Base-by-base conservation (phyloP, 345 rosid genomes). In the Combretum micranthum region DNA sequence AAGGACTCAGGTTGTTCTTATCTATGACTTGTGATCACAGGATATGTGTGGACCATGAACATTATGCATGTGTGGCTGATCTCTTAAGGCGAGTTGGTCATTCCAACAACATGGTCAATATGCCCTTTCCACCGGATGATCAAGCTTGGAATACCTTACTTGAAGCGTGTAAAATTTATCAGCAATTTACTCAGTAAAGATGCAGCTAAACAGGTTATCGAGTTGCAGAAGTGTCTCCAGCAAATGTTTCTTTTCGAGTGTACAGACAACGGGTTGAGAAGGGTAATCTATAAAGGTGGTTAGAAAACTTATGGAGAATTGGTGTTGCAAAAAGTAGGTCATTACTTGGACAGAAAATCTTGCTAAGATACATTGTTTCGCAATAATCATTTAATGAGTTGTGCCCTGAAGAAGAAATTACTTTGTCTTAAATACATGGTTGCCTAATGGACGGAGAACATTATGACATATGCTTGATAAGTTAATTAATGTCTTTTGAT, bases 21-120 rank as follows among this genome's bases (percentile, higher is more conserved):
- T 80, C 73, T 32, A 64, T 87, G 72, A 71, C 72, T 60, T 20
- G 23, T 6, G 57, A 69, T 57, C 75, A 79, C 42, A 66, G 74
- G 57, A 64, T 90, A 17, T 55, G 71, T 67, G 90, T 88, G 1
- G 71, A 80, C 70, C 83, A 78, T 57, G 90, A 90, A 53, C 92
- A 84, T 78, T 81, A 77, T 63, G 87, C 84, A 4, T 86, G 90
- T 72, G 66, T 89, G 71, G 72, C 84, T 42, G 88, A 89, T 80
- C 91, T 86, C 55, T 67, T 86, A 55, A 89, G 86, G 11, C 83
- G 77, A 69, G 85, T 80, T 11, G 86, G 90, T 56, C 58, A 63
- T 68, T 84, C 76, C 15, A 72, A 74, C 21, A 72, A 71, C 53
- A 69, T 86, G 74, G 70, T 77, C 53, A 60, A 70, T 56, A 79